Evolutionary conservation across 1,284 basidiomycete genomes (phyloP), one percentile per base, ranked within the genome.

Genomic region (Ustilago crameri): DNA sequence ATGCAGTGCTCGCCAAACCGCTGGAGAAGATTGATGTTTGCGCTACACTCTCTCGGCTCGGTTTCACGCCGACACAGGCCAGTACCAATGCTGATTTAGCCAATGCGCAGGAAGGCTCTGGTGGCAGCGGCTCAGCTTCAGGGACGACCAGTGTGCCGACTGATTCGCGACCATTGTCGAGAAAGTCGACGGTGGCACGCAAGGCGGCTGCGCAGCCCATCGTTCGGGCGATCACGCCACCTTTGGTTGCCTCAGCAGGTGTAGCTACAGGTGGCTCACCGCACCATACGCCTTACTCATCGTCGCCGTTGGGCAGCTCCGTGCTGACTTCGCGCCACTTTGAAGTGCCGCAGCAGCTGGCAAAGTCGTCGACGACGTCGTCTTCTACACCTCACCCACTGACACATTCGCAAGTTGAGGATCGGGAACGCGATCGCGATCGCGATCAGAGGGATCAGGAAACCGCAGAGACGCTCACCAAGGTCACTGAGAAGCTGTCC

Each of bases 1-100:
- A 82, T 46, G 76, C 73, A 2, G 73, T 80, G 15, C 47, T 81
- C 18, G 69, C 78, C 38, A 79, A 79, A 47, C 78, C 78, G 14
- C 47, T 79, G 46, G 76, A 78, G 47, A 76, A 70, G 61, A 62
- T 66, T 7, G 76, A 79, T 45, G 76, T 79, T 17, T 67, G 67
- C 45, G 71, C 55, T 12, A 64, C 66, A 14, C 52, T 79, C 17
- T 67, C 66, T 9, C 51, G 65, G 59, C 60, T 79, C 32, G 76
- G 76, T 0, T 76, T 76, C 40, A 70, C 70, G 20, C 60, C 70
- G 20, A 63, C 56, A 27, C 70, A 68, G 50, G 60, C 42, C 24
- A 48, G 50, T 37, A 51, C 37, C 34, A 42, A 26, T 3, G 22
- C 34, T 7, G 65, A 58, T 18, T 9, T 46, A 22, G 26, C 18